Percentiles rank a stretch among this genome's conserved stretches.
Conservation (phyloP, 1,139 yeast genomes). For the Geotrichum carabidarum region DNA sequence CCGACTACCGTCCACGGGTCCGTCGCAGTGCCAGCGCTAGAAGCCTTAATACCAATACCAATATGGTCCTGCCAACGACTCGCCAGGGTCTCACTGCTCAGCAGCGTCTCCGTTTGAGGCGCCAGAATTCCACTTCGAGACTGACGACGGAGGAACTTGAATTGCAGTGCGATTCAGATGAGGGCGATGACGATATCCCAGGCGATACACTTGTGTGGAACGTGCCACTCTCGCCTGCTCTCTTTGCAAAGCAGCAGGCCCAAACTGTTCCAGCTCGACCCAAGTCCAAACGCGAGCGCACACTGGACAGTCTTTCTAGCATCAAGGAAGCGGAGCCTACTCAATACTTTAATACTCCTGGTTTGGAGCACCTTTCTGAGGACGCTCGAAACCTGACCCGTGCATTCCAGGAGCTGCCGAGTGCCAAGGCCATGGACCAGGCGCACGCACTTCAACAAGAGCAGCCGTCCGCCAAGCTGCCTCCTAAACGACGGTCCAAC, state of each 20-base stretch:
- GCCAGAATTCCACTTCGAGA: slow-evolving; percentile 13
- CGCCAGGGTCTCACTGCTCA: slow-evolving; percentile 14
- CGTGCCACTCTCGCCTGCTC: slow-evolving; percentile 58
- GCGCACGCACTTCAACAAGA: slow-evolving; percentile 3
- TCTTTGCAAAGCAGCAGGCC: slow-evolving; percentile 33
- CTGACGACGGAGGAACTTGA: slow-evolving; percentile 35
- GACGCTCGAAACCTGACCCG: slow-evolving; percentile 51
- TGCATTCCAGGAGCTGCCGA: slow-evolving; percentile 35
- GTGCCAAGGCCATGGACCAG: slow-evolving; percentile 10
- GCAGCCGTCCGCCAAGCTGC: slow-evolving; percentile 5
- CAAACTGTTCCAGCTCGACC: slow-evolving; percentile 20
- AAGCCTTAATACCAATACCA: not conserved
- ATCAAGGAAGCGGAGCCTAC: slow-evolving; percentile 29
- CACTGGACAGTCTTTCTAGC: slow-evolving; percentile 13
- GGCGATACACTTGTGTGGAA: slow-evolving; percentile 53
- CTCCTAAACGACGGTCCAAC: slow-evolving; percentile 14
- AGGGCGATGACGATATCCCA: slow-evolving; percentile 49
- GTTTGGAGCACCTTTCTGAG: slow-evolving; percentile 31
- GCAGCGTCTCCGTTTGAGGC: slow-evolving; percentile 14
- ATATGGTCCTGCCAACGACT: slow-evolving; percentile 1
- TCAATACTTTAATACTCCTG: slow-evolving; percentile 21
- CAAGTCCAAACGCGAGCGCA: slow-evolving; percentile 5
- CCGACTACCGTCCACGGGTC: not conserved
- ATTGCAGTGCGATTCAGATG: slow-evolving; percentile 31
- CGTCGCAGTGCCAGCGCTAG: slow-evolving; percentile 2